Conservation (phyloP, 345 rosid species). For the Populus tremula region DNA sequence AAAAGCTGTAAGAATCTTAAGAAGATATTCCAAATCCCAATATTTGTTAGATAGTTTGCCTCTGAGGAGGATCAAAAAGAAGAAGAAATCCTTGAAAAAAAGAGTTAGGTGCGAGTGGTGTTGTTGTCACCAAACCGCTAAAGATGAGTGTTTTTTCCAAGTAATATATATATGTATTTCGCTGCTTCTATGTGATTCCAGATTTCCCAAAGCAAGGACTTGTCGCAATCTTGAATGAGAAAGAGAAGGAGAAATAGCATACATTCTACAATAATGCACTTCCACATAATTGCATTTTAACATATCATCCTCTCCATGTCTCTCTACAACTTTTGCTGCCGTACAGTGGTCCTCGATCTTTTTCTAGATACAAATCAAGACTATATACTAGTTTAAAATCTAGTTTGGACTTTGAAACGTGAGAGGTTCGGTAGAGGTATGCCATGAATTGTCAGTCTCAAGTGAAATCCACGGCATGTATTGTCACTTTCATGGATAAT, state of each 20-base stretch:
- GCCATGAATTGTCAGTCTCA: background rate
- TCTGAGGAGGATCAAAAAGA: too few species aligned
- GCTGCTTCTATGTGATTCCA: background rate
- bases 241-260: background rate
- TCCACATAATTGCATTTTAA: background rate
- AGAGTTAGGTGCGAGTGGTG: too few species aligned
- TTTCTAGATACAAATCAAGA: background rate
- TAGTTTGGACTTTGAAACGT: background rate
- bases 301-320: background rate
- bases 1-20: too few species aligned
- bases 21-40: too few species aligned
- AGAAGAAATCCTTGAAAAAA: too few species aligned
- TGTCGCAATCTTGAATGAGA: background rate
- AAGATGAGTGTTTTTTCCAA: background rate
- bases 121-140: background rate
- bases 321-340: background rate
- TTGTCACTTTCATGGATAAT: background rate
- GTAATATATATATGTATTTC: background rate
- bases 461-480: background rate
- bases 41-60: too few species aligned
- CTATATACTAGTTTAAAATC: background rate
- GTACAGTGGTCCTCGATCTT: background rate
- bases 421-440: background rate
- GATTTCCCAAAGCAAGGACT: background rate
- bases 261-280: background rate